A percentile compares a stretch with the other conserved stretches of the same genome.
phyloP scores from a whole-genome alignment of 768 basidiomycete genomes.

The Terana coerulea region DNA sequence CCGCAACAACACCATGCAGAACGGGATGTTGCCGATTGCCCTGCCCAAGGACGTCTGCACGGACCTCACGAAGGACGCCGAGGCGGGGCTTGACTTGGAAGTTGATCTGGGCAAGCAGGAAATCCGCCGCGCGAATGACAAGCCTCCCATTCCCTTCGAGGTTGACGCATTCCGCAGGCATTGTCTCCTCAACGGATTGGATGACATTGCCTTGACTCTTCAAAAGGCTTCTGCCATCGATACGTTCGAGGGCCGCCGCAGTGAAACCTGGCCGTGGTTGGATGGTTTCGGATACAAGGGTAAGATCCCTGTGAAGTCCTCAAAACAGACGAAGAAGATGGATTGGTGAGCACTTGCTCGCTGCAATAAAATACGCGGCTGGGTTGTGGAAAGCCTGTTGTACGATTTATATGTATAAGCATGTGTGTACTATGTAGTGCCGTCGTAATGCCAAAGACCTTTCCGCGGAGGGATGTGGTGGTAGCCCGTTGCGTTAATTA shows the following conservation, averaged over 20 bases:
- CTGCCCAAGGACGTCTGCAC: slow-evolving; percentile 47
- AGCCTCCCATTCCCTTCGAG: slow-evolving; percentile 69
- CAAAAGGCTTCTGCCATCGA: slow-evolving; percentile 71
- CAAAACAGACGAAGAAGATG: slow-evolving; percentile 45
- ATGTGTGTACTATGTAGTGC: neutral
- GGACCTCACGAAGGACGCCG: slow-evolving; percentile 48
- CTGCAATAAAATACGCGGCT: neutral
- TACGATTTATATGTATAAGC: neutral
- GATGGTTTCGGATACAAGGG: slow-evolving; percentile 92
- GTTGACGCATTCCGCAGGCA: slow-evolving; percentile 90
- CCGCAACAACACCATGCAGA: slow-evolving; percentile 60
- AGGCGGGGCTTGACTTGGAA: slow-evolving; percentile 46
- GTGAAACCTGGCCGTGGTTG: slow-evolving; percentile 88
- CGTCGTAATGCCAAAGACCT: neutral
- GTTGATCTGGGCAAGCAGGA: slow-evolving; percentile 60
- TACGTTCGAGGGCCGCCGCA: slow-evolving; percentile 75
- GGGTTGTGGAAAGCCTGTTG: neutral
- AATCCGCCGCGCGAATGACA: slow-evolving; percentile 60
- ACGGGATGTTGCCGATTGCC: slow-evolving; percentile 57
- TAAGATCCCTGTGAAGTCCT: slow-evolving; percentile 55
- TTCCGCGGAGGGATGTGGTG: too few species aligned
- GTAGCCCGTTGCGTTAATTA: slow-evolving; percentile 6
- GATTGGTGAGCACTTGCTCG: slow-evolving; percentile 60
- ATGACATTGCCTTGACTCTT: slow-evolving; percentile 95
- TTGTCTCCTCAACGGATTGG: slow-evolving; percentile 92